Conservation (phyloP, 495 filamentous ascomycete genomes). For the Talaromyces nanjingensis region DNA sequence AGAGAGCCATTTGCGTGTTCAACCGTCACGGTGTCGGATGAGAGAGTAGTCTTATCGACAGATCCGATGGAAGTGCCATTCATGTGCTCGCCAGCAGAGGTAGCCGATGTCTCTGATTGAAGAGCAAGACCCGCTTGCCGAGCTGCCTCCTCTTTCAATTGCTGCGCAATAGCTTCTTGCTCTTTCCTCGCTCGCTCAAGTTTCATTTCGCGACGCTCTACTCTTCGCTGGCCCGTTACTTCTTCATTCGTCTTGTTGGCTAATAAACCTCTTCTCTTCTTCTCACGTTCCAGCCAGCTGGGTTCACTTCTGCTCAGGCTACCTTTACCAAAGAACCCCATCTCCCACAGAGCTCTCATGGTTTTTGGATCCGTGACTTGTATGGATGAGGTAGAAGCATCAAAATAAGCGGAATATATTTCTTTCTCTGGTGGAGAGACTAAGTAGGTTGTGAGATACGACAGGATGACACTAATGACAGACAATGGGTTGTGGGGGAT, state of each 20-base stretch:
- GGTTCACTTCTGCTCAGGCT: slow-evolving; percentile 89
- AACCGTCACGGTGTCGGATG: not conserved
- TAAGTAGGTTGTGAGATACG: slow-evolving; percentile 61
- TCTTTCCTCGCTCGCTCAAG: slow-evolving; percentile 82
- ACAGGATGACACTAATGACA: slow-evolving; percentile 66
- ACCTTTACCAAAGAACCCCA: slow-evolving; percentile 94
- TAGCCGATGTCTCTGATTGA: not conserved
- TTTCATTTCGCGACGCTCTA: slow-evolving; percentile 78
- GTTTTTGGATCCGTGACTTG: slow-evolving; percentile 73
- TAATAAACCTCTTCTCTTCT: slow-evolving; percentile 56
- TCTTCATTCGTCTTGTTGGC: slow-evolving; percentile 68
- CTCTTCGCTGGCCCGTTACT: slow-evolving; percentile 64
- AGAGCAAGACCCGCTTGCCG: slow-evolving; percentile 17
- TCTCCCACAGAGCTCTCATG: slow-evolving; percentile 81
- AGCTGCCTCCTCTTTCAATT: slow-evolving; percentile 54
- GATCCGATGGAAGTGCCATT: slow-evolving; percentile 2
- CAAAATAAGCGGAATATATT: slow-evolving; percentile 68
- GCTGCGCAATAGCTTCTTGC: slow-evolving; percentile 68
- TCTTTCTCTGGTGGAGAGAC: slow-evolving; percentile 65
- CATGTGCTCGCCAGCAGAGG: not conserved
- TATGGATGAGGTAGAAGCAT: slow-evolving; percentile 68
- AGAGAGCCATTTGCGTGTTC: not conserved
- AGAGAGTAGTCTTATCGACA: not conserved
- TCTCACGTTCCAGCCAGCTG: slow-evolving; percentile 81
- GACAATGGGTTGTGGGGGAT: slow-evolving; percentile 92